Evolutionary conservation across 2,329 filamentous ascomycete species (phyloP).

Genomic region (Fusarium sp.): DNA sequence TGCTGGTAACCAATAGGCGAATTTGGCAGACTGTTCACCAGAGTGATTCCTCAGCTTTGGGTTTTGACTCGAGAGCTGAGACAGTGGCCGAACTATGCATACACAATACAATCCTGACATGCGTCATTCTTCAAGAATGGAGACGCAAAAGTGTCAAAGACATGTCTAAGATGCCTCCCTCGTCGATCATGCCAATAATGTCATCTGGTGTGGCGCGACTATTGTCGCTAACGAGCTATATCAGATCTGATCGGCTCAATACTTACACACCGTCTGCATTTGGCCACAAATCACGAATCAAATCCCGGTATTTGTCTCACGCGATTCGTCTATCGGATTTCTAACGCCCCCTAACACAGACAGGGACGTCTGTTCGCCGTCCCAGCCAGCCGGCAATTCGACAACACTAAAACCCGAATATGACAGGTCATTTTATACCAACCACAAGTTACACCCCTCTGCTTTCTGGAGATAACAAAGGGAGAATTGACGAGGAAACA

Average conservation of each 20-base stretch:
- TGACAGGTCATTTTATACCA: conserved; percentile 38
- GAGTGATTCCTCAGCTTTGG: conserved; percentile 7
- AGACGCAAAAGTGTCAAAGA: conserved; percentile 3
- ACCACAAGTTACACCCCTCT: conserved; percentile 25
- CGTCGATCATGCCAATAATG: conserved; percentile 9
- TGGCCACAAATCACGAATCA: conserved; percentile 21
- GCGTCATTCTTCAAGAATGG: neutral
- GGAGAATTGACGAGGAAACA: conserved; percentile 20
- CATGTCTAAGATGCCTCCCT: conserved; percentile 16
- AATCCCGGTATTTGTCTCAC: conserved; percentile 33
- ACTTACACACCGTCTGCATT: conserved; percentile 31
- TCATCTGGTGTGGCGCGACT: conserved; percentile 18
- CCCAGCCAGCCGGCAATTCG: conserved; percentile 34
- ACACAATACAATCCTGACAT: neutral
- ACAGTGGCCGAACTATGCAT: neutral
- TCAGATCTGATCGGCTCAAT: conserved; percentile 34
- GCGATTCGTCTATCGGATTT: conserved; percentile 37
- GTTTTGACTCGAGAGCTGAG: neutral
- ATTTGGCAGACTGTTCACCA: conserved; percentile 10
- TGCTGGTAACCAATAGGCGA: conserved; percentile 42
- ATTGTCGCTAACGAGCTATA: conserved; percentile 20
- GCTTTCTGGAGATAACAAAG: conserved; percentile 3
- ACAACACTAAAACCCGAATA: conserved; percentile 25
- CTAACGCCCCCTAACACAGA: conserved; percentile 31
- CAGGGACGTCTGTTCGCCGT: conserved; percentile 37